Percentiles rank a stretch among this genome's conserved stretches.
Conservation (phyloP, 2,329 filamentous ascomycete genomes). For the Aspergillus uvarum region DNA sequence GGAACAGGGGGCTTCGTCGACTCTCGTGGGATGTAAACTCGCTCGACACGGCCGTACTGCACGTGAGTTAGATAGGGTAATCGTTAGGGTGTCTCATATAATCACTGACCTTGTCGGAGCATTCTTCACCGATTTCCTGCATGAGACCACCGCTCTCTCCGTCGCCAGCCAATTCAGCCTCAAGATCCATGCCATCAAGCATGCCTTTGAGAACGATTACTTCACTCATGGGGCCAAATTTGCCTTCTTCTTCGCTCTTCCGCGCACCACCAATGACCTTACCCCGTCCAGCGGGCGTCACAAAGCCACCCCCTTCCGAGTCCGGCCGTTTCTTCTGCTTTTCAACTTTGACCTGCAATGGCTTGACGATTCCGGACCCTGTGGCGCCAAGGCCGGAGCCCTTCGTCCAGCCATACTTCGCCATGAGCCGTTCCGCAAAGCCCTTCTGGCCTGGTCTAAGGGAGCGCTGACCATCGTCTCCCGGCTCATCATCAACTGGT, state of each 20-base stretch:
- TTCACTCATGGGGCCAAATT: slow-evolving; percentile 72
- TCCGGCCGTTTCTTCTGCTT: slow-evolving; percentile 79
- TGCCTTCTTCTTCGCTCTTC: slow-evolving; percentile 52
- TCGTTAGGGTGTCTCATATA: background rate
- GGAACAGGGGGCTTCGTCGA: slow-evolving; percentile 53
- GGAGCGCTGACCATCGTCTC: slow-evolving; percentile 51
- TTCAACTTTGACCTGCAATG: slow-evolving; percentile 79
- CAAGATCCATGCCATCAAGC: slow-evolving; percentile 80
- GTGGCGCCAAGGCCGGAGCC: slow-evolving; percentile 83
- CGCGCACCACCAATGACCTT: slow-evolving; percentile 78
- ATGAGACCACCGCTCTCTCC: slow-evolving; percentile 63
- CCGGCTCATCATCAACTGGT: slow-evolving; percentile 37
- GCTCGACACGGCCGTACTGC: slow-evolving; percentile 81
- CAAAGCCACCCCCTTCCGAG: slow-evolving; percentile 75
- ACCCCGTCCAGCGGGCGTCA: slow-evolving; percentile 66
- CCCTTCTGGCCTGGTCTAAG: slow-evolving; percentile 75
- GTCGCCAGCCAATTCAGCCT: slow-evolving; percentile 68
- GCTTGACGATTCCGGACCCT: slow-evolving; percentile 78
- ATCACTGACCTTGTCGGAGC: slow-evolving; percentile 68
- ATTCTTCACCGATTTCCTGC: slow-evolving; percentile 95
- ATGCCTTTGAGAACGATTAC: slow-evolving; percentile 83
- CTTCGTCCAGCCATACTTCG: slow-evolving; percentile 90
- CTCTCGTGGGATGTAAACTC: slow-evolving; percentile 70
- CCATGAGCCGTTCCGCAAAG: slow-evolving; percentile 85
- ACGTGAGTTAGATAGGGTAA: slow-evolving; percentile 5